These are phyloP conservation scores for Dalbergia cultrata DNA, from an alignment of 306 rosid species.

Conservation along the genomic window DNA sequence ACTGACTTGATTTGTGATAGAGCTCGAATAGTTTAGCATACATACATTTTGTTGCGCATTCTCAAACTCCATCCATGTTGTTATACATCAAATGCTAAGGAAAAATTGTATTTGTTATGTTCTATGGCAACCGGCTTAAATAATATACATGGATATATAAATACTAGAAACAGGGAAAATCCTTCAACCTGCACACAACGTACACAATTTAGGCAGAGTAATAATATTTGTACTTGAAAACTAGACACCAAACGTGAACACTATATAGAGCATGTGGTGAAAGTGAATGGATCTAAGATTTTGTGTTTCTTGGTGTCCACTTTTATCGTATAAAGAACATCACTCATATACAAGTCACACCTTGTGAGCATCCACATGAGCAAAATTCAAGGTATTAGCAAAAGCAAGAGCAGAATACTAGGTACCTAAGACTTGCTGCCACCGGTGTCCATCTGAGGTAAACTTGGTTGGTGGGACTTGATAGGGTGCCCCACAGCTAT, in stretches of 20 bases:
- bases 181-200: not conserved
- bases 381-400: not conserved
- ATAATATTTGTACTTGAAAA: too few species aligned
- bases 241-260: too few species aligned
- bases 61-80: not conserved
- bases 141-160: not conserved
- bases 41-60: not conserved
- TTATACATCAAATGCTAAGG: not conserved
- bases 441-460: slow-evolving; percentile 58
- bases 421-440: slow-evolving; percentile 80
- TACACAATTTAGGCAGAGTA: not conserved
- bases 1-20: not conserved
- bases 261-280: too few species aligned
- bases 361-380: too few species aligned
- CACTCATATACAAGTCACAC: too few species aligned
- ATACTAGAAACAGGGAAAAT: not conserved
- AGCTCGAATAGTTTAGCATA: not conserved
- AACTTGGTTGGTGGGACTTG: slow-evolving; percentile 61
- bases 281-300: too few species aligned
- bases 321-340: too few species aligned
- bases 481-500: slow-evolving; percentile 62
- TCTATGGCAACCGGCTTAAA: not conserved
- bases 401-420: slow-evolving; percentile 19
- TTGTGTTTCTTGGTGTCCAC: too few species aligned
- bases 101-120: too few species aligned